Base-by-base conservation (phyloP, 2,329 filamentous ascomycete species). In the Trichothecium roseum region DNA sequence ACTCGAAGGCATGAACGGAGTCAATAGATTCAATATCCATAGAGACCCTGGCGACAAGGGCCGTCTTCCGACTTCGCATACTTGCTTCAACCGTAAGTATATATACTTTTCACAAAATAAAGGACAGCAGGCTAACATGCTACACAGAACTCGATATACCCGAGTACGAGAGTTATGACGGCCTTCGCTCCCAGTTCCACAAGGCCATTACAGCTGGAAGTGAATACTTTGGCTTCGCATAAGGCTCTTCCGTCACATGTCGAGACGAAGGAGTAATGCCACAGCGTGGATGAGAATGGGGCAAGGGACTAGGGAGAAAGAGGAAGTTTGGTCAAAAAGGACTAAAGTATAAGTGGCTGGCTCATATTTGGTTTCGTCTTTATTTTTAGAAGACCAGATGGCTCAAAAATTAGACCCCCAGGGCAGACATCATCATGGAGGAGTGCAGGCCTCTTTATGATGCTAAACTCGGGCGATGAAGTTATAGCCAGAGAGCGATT, bases 11-110 rank as follows among this genome's bases (percentile, higher is more conserved):
- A 98, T 98, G 91, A 96, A 98, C 54, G 91, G 91, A 28, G 81
- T 96, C 57, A 94, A 84, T 60, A 81, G 86, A 45, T 98, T 98
- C 78, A 98, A 96, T 59, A 96, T 98, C 43, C 91, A 98, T 56
- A 86, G 91, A 45, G 91, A 96, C 60, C 95, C 94, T 62, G 88
- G 89, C 49, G 89, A 83, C 68, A 96, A 95, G 63, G 85, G 95
- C 54, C 83, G 91, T 46, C 72, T 98, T 45, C 91, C 91, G 38
- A 94, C 85, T 50, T 94, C 88, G 49, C 93, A 98, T 60, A 98
- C 91, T 44, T 98, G 91, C 69, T 98, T 98, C 66, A 98, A 98
- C 59, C 91, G 87, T 94, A 76, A 82, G 85, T 82, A 29, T 16
- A 17, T n/a, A n/a, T n/a, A 6, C 26, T n/a, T 42, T 36, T 28